Evolutionary conservation across 805 yeast species (phyloP).

Genomic region (Aciculoconidium aculeatum): DNA sequence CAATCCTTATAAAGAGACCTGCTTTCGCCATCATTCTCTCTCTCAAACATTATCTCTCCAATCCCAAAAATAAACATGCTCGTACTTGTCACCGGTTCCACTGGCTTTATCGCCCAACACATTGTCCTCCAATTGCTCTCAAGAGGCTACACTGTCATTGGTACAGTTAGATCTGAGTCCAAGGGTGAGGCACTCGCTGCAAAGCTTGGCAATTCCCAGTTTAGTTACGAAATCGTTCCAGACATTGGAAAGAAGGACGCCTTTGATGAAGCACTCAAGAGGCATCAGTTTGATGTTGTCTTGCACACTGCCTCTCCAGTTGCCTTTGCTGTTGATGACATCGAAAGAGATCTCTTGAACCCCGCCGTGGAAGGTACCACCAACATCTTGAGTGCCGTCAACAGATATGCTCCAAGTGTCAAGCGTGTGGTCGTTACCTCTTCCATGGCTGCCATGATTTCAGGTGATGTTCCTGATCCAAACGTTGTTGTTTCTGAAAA

Average conservation of each 20-base stretch:
- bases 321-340: constrained; percentile 11
- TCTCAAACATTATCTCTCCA: no score
- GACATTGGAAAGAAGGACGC: constrained; percentile 18
- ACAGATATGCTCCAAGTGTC: constrained; percentile 11
- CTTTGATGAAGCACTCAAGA: constrained; percentile 20
- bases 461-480: constrained; percentile 24
- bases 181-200: constrained; percentile 13
- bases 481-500: constrained; percentile 38
- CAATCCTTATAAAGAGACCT: no score
- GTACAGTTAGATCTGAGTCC: constrained; percentile 20
- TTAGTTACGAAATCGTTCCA: constrained; percentile 20
- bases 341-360: constrained; percentile 13
- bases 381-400: constrained; percentile 15
- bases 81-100: constrained; percentile 27
- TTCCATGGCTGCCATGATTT: constrained; percentile 4
- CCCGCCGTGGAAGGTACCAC: constrained; percentile 28
- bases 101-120: constrained; percentile 29
- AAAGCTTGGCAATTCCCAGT: constrained; percentile 8
- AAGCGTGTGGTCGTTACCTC: constrained; percentile 17
- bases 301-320: constrained; percentile 33
- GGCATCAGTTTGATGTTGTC: constrained; percentile 21
- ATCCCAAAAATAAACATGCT: constrained; percentile 5
- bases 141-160: constrained; percentile 20
- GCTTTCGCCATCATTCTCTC: no score
- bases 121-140: constrained; percentile 16